Base-by-base conservation (phyloP, 768 basidiomycete species). In the Suillus americanus region DNA sequence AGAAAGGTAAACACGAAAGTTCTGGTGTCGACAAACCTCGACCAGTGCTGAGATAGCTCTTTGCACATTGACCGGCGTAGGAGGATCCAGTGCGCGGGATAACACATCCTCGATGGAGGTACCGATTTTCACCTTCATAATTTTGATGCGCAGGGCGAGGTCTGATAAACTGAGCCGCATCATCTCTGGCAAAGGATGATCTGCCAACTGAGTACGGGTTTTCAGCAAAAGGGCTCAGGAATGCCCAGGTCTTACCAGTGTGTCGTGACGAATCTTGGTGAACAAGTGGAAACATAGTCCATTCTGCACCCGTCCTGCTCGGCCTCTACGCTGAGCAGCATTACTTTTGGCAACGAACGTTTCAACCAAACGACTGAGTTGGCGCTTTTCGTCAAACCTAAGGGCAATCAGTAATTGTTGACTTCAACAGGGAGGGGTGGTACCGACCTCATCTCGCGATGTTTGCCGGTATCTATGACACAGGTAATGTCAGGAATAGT, bases 401-500 rank as follows among this genome's bases (percentile, higher is more conserved):
- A 28, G 25, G 5, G 2, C 30, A 28, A 30, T 25, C 50, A 71
- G 62, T 62, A 37, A 18, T 59, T 23, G 62, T 51, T 28, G 54
- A 63, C 48, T 43, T 56, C 1, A 61, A 33, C 43, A 65, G 8
- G 57, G 37, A 51, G 0, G 37, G 61, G 33, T 18, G 38, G 43
- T 16, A 70, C 70, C 59, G 64, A 90, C 89, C 90, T 87, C 90
- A 97, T 97, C 79, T 97, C 95, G 68, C 94, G 85, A 74, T 97
- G 95, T 71, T 92, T 95, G 56, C 96, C 95, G 0, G 89, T 86
- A 72, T 99, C 97, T 65, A 99, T 94, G 28, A 98, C 97, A 68
- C 94, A 95, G 10, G 95, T 97, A 65, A 97, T 92, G 70, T 99
- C 97, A 7, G 97, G 97, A 62, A 99, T 99, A 2, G 97, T 99